phyloP scores from a whole-genome alignment of 164 flowering plant species.

The Nymphaea colorata region DNA sequence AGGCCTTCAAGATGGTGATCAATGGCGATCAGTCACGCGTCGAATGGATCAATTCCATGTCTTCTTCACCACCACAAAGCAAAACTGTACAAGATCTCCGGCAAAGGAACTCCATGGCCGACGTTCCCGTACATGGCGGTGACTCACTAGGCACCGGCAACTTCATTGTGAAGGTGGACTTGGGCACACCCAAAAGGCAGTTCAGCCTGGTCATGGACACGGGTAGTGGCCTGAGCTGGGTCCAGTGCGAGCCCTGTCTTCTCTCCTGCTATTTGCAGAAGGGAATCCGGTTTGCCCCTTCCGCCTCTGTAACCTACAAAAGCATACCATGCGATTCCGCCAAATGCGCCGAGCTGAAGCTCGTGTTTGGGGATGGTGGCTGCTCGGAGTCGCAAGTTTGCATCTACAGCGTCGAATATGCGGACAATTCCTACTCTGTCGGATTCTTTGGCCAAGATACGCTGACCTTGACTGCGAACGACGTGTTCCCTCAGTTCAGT shows the following conservation, averaged over 20 bases:
- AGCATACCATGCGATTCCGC: neutral
- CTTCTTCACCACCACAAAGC: too few species aligned
- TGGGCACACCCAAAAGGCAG: slow-evolving; percentile 2
- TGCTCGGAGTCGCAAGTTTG: neutral
- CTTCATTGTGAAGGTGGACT: slow-evolving; percentile 3
- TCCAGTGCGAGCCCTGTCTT: slow-evolving; percentile 2
- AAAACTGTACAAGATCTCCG: too few species aligned
- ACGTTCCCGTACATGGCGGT: too few species aligned
- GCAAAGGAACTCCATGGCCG: too few species aligned
- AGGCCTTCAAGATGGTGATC: slow-evolving; percentile 1
- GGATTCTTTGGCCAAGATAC: neutral
- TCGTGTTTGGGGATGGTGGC: neutral
- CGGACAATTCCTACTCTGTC: neutral
- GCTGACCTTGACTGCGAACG: neutral
- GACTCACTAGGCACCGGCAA: neutral
- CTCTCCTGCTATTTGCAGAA: slow-evolving; percentile 1
- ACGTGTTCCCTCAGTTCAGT: neutral
- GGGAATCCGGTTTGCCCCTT: neutral
- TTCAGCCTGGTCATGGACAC: slow-evolving; percentile 3
- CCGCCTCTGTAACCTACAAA: neutral
- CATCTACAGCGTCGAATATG: neutral
- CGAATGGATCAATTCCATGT: neutral
- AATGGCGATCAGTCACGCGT: slow-evolving; percentile 2
- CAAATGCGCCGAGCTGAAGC: neutral
- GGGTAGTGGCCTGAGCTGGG: slow-evolving; percentile 5